phyloP scores from a whole-genome alignment of 2,329 filamentous ascomycete species.

The Acrocalymma vagum region DNA sequence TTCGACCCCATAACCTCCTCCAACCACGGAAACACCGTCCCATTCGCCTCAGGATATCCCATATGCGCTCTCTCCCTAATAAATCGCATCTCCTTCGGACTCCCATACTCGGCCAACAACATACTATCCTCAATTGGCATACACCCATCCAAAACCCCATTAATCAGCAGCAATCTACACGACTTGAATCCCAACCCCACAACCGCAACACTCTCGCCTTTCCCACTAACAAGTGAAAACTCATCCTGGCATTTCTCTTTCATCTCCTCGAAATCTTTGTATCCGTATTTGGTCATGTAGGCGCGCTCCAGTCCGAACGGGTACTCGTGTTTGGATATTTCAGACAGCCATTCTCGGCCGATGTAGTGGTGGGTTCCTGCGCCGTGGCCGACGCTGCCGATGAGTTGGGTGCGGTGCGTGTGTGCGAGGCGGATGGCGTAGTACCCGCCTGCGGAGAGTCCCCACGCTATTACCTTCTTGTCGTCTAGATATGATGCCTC shows the following conservation, averaged over 20 bases:
- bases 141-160: conserved; percentile 66
- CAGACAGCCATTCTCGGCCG: conserved; percentile 60
- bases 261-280: conserved; percentile 49
- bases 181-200: conserved; percentile 50
- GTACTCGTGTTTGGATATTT: conserved; percentile 64
- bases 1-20: conserved; percentile 33
- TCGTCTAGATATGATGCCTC: conserved; percentile 56
- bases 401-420: conserved; percentile 59
- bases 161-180: conserved; percentile 61
- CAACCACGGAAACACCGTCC: conserved; percentile 39
- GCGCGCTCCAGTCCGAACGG: conserved; percentile 64
- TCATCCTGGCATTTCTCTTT: conserved; percentile 57
- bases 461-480: conserved; percentile 61
- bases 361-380: conserved; percentile 68
- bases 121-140: conserved; percentile 68
- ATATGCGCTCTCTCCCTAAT: conserved; percentile 55
- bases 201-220: conserved; percentile 56
- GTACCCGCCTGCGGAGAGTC: conserved; percentile 66
- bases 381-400: conserved; percentile 61
- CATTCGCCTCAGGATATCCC: conserved; percentile 50
- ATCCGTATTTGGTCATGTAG: conserved; percentile 56
- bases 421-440: conserved; percentile 66
- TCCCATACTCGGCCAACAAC: conserved; percentile 60
- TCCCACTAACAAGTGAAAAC: conserved; percentile 62
- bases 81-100: conserved; percentile 61